phyloP scores from a whole-genome alignment of 164 flowering plant genomes.

The Berberis thunbergii region DNA sequence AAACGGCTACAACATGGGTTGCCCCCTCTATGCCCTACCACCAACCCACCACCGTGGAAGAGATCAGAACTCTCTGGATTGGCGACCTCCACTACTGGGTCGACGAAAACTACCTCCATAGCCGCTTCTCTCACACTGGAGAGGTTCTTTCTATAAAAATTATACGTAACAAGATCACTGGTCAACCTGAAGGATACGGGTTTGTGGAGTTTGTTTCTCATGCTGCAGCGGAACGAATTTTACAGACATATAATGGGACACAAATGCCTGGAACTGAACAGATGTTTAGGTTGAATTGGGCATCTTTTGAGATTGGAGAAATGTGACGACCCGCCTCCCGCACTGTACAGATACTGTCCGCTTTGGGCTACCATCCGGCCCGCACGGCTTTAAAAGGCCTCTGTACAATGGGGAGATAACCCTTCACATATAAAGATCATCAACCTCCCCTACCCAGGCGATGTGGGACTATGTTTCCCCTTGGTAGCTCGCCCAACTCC shows the following conservation, averaged over 20 bases:
- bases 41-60: conserved; percentile 73
- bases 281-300: conserved; percentile 89
- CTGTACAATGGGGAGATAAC: too few species aligned
- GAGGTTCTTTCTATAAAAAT: conserved; percentile 89
- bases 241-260: conserved; percentile 81
- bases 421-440: too few species aligned
- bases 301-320: conserved; percentile 93
- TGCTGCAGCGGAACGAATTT: conserved; percentile 74
- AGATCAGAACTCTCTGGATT: conserved; percentile 88
- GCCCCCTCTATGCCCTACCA: conserved; percentile 13
- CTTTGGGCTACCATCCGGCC: too few species aligned
- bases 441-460: too few species aligned
- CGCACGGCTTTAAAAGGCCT: too few species aligned
- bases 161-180: conserved; percentile 85
- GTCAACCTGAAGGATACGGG: conserved; percentile 97
- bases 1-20: too few species aligned
- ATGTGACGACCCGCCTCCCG: too few species aligned
- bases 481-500: too few species aligned
- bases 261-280: conserved; percentile 93
- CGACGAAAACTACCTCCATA: conserved; percentile 72
- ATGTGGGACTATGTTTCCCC: too few species aligned
- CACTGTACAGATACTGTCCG: too few species aligned
- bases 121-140: conserved; percentile 81
- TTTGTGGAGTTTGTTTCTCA: conserved; percentile 89
- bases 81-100: conserved; percentile 96